Base-by-base conservation (phyloP, 1,284 basidiomycete genomes). In the Puccinia coronata region DNA sequence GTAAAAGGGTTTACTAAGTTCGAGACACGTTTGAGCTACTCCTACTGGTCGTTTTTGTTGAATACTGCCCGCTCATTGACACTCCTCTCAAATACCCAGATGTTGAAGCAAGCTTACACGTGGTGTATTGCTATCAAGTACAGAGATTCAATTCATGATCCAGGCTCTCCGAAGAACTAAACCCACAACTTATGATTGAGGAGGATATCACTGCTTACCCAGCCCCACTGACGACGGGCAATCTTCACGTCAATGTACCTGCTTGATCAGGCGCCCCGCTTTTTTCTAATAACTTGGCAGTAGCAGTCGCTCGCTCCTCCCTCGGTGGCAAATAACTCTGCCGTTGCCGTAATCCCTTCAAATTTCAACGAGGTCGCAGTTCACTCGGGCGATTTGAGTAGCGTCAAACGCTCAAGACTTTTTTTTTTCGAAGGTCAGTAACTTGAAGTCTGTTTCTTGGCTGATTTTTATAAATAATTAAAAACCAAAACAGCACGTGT, bases 91-190 rank as follows among this genome's bases (percentile, higher is more conserved):
- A 67, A 43, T 41, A 0, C 63, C 41, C 63, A 47, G 63, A 67
- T 43, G 63, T 47, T 67, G 41, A 67, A 43, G 63, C 63, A 67
- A 47, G 63, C 36, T 67, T 67, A 67, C 63, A 67, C 12, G 63
- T 67, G 63, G 2, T 67, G 63, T 67, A 67, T 67, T 43, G 11
- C 63, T 67, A 67, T 67, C 39, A 67, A 47, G 36, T 67, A 67
- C 63, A 67, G 63, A 47, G 47, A 43, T 43, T 43, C 47, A n/a
- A 25, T 39, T 36, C 16, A 47, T 41, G 63, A 47, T 25, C 63
- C 36, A 67, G 41, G 16, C 63, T 43, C 41, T 43, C 63, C 34
- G 36, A 36, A 25, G 61, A 65, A 65, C 61, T 41, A 18, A 28
- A 65, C 63, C 63, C 63, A 67, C 36, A 43, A 47, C 39, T 28